Percentiles rank a stretch among this genome's conserved stretches.
Evolutionary conservation across 371 early-diverging fungal species (phyloP).

Genomic region (Nematocida sp.): DNA sequence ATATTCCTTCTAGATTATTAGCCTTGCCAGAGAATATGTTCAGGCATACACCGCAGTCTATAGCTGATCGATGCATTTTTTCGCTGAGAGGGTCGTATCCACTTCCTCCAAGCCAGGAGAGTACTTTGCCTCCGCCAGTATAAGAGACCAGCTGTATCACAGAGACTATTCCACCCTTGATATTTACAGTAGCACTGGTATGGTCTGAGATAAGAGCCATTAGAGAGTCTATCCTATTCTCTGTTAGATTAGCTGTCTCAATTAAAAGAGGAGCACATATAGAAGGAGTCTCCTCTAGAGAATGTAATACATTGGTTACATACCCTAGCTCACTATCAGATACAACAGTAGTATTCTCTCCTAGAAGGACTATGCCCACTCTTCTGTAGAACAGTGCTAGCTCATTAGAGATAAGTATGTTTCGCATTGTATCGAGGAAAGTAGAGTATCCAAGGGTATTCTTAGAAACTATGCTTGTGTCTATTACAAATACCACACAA

Average conservation of each 20-base stretch:
- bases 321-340: constrained; percentile 36
- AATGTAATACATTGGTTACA: not conserved
- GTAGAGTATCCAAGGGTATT: constrained; percentile 1
- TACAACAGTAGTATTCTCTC: constrained; percentile 7
- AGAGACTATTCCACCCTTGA: not conserved
- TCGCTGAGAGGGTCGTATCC: not conserved
- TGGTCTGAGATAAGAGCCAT: not conserved
- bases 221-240: constrained; percentile 9
- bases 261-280: constrained; percentile 38
- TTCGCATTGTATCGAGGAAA: not conserved
- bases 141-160: constrained; percentile 34
- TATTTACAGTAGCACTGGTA: not conserved
- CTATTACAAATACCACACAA: constrained; percentile 22
- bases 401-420: constrained; percentile 16
- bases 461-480: not conserved
- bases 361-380: constrained; percentile 7
- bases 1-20: constrained; percentile 1
- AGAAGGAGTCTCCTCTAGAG: not conserved
- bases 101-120: constrained; percentile 27
- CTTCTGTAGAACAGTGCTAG: constrained; percentile 31
- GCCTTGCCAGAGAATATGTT: not conserved
- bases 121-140: constrained; percentile 33
- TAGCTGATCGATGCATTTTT: not conserved
- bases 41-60: constrained; percentile 32
- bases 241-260: constrained; percentile 38